Base-by-base conservation (phyloP, 2,329 filamentous ascomycete species). In the Alternaria triticimaculans region DNA sequence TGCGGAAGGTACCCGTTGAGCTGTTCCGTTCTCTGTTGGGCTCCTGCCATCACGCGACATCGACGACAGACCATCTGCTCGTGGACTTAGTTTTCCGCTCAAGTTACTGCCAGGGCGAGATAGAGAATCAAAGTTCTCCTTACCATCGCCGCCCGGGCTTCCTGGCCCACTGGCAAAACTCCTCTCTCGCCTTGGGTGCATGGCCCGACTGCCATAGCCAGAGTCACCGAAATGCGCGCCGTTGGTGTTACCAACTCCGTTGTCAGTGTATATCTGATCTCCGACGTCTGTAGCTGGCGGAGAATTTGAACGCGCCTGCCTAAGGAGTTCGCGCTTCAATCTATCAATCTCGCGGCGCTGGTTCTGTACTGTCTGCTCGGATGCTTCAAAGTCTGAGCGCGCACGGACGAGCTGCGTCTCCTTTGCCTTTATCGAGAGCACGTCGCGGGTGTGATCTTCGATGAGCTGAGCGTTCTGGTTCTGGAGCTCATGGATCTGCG, bases 381-480 rank as follows among this genome's bases (percentile, higher is more conserved):
- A 92, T 0, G 92, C 89, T 78, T 98, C 95, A 30, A 91, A 92
- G 75, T 99, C 96, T 69, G 92, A 94, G 58, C 94, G 88, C 11
- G 96, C 94, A 48, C 96, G 90, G 10, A 98, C 95, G 6, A 99
- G 87, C 74, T 99, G 96, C 4, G 96, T 98, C 80, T 99, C 96
- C 81, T 99, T 99, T 14, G 96, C 96, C 80, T 98, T 98, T 82
- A 99, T 96, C 72, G 94, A 96, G 45, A 99, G 85, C 0, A 97
- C 93, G 74, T 99, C 95, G 51, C 95, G 88, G 0, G 96, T 99
- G 79, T 98, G 95, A 74, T 98, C 95, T 81, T 99, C 96, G 65
- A 99, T 99, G 33, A 99, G 85, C 67, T 96, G 92, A 23, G 96
- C 96, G 75, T 99, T 99, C 78, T 97, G 93, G 74, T 97, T 96